These are phyloP conservation scores for Hansenula anomala DNA, from an alignment of 1,139 yeast species.

Conservation along the genomic window DNA sequence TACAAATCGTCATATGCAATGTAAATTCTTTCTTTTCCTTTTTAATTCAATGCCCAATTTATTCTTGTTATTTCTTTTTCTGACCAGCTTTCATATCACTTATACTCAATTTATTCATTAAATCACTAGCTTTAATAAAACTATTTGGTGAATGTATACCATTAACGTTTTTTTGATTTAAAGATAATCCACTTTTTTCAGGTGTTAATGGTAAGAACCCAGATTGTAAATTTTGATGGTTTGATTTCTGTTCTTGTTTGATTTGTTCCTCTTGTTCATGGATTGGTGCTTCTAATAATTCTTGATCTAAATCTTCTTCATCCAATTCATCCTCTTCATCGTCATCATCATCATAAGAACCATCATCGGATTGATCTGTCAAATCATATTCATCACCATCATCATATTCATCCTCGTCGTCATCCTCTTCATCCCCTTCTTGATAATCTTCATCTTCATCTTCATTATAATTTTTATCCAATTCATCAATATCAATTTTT, in stretches of 20 bases:
- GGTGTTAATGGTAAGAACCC: constrained; percentile 13
- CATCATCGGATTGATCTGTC: constrained; percentile 12
- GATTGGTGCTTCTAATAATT: constrained; percentile 6
- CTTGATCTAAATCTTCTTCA: constrained; percentile 20
- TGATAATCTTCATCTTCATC: constrained; percentile 12
- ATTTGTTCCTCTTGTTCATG: too few relatives aligned
- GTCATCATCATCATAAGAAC: constrained; percentile 2
- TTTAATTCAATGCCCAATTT: too few relatives aligned
- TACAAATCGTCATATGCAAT: too few relatives aligned
- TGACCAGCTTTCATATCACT: constrained; percentile 9
- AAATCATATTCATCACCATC: constrained; percentile 14
- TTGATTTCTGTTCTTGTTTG: neutral
- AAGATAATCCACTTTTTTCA: constrained; percentile 8
- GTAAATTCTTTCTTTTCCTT: too few relatives aligned
- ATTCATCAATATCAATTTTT: constrained; percentile 15
- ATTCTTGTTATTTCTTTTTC: neutral
- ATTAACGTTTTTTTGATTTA: constrained; percentile 6
- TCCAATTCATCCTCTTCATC: constrained; percentile 20
- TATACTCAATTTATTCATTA: constrained; percentile 15
- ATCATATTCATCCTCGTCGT: constrained; percentile 14
- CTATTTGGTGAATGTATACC: constrained; percentile 5
- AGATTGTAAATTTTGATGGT: neutral
- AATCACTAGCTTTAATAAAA: constrained; percentile 20
- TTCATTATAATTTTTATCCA: constrained; percentile 17
- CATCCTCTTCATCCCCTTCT: constrained; percentile 11